phyloP scores from a whole-genome alignment of 805 yeast species.

The Dipodascopsis uninucleata region DNA sequence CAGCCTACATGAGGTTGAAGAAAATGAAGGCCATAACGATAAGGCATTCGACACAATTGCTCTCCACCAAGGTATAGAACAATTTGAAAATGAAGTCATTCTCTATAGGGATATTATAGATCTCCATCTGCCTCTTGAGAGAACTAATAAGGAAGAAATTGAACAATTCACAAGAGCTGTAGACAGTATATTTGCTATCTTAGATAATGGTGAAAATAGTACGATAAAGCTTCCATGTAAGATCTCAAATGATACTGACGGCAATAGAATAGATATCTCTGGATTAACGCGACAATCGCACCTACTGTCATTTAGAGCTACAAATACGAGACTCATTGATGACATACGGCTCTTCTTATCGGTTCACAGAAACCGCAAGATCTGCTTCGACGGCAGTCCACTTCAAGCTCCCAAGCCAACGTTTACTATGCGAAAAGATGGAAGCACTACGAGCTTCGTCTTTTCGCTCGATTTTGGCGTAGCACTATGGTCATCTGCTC shows the following conservation, averaged over 20 bases:
- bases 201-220: neutral
- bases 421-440: conserved; percentile 3
- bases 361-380: conserved; percentile 1
- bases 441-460: neutral
- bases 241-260: conserved; percentile 2
- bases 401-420: conserved; percentile 11
- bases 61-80: conserved; percentile 10
- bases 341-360: conserved; percentile 12
- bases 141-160: neutral
- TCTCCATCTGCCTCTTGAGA: conserved; percentile 2
- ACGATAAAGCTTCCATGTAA: conserved; percentile 10
- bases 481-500: conserved; percentile 10
- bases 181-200: conserved; percentile 1
- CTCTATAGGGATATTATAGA: conserved; percentile 6
- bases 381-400: conserved; percentile 12
- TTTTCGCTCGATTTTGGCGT: conserved; percentile 19
- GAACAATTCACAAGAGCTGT: neutral
- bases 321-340: neutral
- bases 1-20: too few relatives aligned
- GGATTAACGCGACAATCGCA: conserved; percentile 3
- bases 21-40: too few relatives aligned
- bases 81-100: conserved; percentile 7
- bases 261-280: conserved; percentile 5
- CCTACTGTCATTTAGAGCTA: conserved; percentile 1
- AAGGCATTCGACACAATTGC: too few relatives aligned